Evolutionary conservation across 768 basidiomycete species (phyloP).

Genomic region (Mycena galericulata): DNA sequence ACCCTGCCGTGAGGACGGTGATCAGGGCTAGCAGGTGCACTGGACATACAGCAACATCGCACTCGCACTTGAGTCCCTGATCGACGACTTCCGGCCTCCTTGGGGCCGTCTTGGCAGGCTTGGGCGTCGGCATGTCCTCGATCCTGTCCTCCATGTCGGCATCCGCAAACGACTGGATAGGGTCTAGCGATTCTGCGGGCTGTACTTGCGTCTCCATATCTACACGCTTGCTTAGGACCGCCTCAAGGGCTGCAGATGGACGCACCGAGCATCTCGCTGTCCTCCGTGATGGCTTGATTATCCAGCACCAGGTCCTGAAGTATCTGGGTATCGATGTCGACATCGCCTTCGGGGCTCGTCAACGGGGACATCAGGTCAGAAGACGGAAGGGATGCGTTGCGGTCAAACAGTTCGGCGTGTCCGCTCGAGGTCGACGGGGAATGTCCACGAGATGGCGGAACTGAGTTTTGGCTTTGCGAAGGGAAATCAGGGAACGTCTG

Average conservation of each 20-base stretch:
- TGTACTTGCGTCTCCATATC: constrained; percentile 57
- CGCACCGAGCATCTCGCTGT: constrained; percentile 64
- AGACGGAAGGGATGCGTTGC: constrained; percentile 31
- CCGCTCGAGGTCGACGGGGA: constrained; percentile 20
- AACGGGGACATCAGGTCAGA: constrained; percentile 35
- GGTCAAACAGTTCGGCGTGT: constrained; percentile 26
- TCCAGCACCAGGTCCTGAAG: constrained; percentile 44
- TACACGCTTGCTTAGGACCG: constrained; percentile 29
- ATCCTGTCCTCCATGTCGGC: constrained; percentile 29
- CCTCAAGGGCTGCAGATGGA: not conserved
- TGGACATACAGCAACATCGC: constrained; percentile 65
- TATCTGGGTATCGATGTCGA: constrained; percentile 42
- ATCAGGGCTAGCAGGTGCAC: not conserved
- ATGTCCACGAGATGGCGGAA: constrained; percentile 32
- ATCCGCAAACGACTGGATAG: constrained; percentile 56
- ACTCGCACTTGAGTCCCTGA: constrained; percentile 73
- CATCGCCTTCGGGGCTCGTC: constrained; percentile 32
- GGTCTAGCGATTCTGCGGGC: constrained; percentile 38
- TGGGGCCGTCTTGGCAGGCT: constrained; percentile 27
- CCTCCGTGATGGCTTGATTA: constrained; percentile 39
- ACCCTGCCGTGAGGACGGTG: not conserved
- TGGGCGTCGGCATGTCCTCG: constrained; percentile 32
- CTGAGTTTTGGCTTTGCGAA: constrained; percentile 38
- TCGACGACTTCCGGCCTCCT: constrained; percentile 43
- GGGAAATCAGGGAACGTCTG: constrained; percentile 53